Base-by-base conservation (phyloP, 495 filamentous ascomycete species). In the Xanthoparmelia taractica region DNA sequence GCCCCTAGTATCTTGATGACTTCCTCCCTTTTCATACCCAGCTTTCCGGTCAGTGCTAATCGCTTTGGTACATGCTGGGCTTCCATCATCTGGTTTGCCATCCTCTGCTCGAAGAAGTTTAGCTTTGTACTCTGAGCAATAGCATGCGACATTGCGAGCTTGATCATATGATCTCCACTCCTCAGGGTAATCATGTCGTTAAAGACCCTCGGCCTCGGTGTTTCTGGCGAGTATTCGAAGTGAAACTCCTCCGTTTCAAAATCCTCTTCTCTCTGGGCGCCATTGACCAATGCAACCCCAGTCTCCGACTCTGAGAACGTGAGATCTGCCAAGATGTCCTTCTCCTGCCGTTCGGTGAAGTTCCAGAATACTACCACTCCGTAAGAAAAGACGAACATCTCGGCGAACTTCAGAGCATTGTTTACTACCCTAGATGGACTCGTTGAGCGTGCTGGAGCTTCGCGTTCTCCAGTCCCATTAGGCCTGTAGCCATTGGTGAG, bases 341-440 rank as follows among this genome's bases (percentile, higher is more conserved):
- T 97, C 71, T 99, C 94, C 73, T 97, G 94, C 56, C 83, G 82
- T 71, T 96, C 91, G 20, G 92, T 91, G 69, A 97, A 94, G 72
- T 97, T 97, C 94, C 94, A 99, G 72, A 97, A 97, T 20, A 99
- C 94, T 0, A 92, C 93, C 1, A 99, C 95, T 13, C 94, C 94
- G 73, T 99, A 99, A 29, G 87, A 92, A 74, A 96, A 97, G 61
- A 97, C 88, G 71, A 96, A 97, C 89, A 99, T 92, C 74, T 99
- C 94, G 31, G 88, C 95, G 67, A 96, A 93, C 36, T 80, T 76
- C 60, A 86, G 81, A 2, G 82, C 82, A 67, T 92, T 83, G 15
- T 87, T 82, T 13, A 81, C 74, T 34, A 88, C 78, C 34, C 82
- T 79, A 4, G 79, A 77, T 68, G 74, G 63, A 65, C 74, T 67